Evolutionary conservation across 2,329 filamentous ascomycete species (phyloP), one percentile per base, ranked within the genome.

Genomic region (Talaromyces marneffei): DNA sequence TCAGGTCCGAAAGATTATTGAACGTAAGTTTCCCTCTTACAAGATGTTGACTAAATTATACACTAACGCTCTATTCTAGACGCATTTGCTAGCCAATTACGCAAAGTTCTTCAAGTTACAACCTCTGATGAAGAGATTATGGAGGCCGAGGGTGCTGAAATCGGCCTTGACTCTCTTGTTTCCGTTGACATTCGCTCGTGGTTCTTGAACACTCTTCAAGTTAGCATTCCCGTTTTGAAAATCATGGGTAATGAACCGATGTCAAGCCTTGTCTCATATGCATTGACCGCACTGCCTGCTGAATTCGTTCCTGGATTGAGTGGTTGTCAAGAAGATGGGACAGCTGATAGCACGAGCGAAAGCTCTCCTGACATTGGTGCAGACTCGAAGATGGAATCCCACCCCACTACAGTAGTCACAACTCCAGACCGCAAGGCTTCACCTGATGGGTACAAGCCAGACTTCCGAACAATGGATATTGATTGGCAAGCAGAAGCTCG

Each of bases 171-270:
- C 0, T 66, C 70, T 4, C 39, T 60, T 14, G 52, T 60, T 4
- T 35, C 59, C 14, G 59, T 61, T n/a, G 59, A 61, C 4, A 35
- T 57, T 10, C 50, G 40, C 14, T 57, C 52, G 2, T 83, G 80
- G 80, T 79, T 82, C 63, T 44, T 77, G 25, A 79, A 79, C 58
- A 70, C 78, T 39, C 42, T 81, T 0, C 62, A 76, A 0, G 68
- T 77, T 0, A 76, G 81, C 57, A 71, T 82, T 0, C 77, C 79
- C 0, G 74, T 81, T 2, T 69, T 82, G 4, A 79, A 78, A 61
- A 72, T 82, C 55, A 64, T 81, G 6, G 70, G 75, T 20, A 76
- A 73, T 58, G 39, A 20, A 5, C 66, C 69, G n/a, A 23, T 46
- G 42, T 1, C 77, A 78, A 0, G 74, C 82, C 4, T 70, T 82